Evolutionary conservation across 2,329 filamentous ascomycete species (phyloP).

Genomic region (Fusarium buharicum): DNA sequence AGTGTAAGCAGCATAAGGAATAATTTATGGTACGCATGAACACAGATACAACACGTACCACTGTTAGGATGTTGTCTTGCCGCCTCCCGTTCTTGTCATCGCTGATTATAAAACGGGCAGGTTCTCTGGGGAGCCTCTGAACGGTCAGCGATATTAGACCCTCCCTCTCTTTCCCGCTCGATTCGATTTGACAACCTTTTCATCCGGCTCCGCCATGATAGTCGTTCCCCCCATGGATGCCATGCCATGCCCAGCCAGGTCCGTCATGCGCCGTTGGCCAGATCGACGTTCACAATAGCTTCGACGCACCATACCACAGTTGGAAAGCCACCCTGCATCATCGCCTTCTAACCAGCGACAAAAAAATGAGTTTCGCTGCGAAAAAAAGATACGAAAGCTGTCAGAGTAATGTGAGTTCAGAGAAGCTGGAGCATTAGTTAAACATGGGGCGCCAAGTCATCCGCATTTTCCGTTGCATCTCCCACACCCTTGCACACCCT

Average conservation of each 20-base stretch:
- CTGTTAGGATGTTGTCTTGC: constrained; percentile 4
- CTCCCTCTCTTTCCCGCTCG: constrained; percentile 4
- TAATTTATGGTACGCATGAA: constrained; percentile 2
- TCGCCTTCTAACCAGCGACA: neutral
- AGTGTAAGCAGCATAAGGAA: constrained; percentile 17
- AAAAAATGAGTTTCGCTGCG: neutral
- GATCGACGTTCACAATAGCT: constrained; percentile 25
- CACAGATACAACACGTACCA: constrained; percentile 6
- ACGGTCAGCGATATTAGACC: constrained; percentile 18
- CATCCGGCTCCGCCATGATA: constrained; percentile 15
- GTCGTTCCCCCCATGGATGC: constrained; percentile 5
- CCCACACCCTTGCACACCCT: constrained; percentile 42
- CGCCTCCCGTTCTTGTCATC: constrained; percentile 12
- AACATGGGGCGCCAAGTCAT: constrained; percentile 45
- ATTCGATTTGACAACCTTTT: constrained; percentile 21
- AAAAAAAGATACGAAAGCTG: constrained; percentile 11
- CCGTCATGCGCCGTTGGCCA: constrained; percentile 24
- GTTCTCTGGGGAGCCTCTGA: constrained; percentile 13
- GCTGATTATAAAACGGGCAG: constrained; percentile 13
- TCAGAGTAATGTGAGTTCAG: constrained; percentile 23
- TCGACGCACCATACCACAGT: constrained; percentile 9
- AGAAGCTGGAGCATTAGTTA: constrained; percentile 24
- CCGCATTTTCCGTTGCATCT: constrained; percentile 45
- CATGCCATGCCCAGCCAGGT: constrained; percentile 9
- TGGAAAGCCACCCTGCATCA: constrained; percentile 5